A percentile compares a stretch with the other conserved stretches of the same genome.
Evolutionary conservation across 108 stramenopile genomes (phyloP).

Genomic region (Pseudonitzschia pungens): DNA sequence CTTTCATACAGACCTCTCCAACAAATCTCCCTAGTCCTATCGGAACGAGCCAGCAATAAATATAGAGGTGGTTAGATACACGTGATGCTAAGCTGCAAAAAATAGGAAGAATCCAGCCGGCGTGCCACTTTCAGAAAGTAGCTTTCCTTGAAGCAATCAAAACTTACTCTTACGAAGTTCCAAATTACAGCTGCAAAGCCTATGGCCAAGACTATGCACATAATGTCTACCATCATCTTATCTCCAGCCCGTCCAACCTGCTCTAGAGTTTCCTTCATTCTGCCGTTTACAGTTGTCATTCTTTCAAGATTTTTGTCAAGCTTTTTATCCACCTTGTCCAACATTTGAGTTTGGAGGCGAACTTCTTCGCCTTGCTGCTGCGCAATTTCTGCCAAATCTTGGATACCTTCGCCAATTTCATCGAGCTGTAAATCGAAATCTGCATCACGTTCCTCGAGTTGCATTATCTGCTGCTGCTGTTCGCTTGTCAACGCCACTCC

Average conservation of each 20-base stretch:
- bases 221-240: constrained; percentile 94
- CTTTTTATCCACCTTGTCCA: constrained; percentile 64
- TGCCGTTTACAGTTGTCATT: constrained; percentile 75
- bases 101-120: background rate
- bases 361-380: constrained; percentile 82
- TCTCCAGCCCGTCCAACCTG: constrained; percentile 85
- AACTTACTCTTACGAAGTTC: constrained; percentile 32
- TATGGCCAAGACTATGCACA: constrained; percentile 87
- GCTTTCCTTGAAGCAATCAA: background rate
- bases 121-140: too few relatives aligned
- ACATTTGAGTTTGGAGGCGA: constrained; percentile 75
- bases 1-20: too few relatives aligned
- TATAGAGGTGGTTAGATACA: too few relatives aligned
- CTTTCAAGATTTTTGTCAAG: constrained; percentile 77
- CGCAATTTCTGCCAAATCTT: constrained; percentile 83
- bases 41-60: too few relatives aligned
- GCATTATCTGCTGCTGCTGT: constrained; percentile 73
- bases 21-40: too few relatives aligned
- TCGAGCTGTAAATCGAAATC: constrained; percentile 88
- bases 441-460: constrained; percentile 77
- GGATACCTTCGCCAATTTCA: constrained; percentile 87
- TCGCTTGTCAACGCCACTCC: constrained; percentile 60
- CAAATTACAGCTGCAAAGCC: constrained; percentile 80
- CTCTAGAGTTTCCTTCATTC: constrained; percentile 89
- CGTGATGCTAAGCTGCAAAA: too few relatives aligned